Conservation (phyloP, 257 asterid genomes). For the Solanum appendiculatum region DNA sequence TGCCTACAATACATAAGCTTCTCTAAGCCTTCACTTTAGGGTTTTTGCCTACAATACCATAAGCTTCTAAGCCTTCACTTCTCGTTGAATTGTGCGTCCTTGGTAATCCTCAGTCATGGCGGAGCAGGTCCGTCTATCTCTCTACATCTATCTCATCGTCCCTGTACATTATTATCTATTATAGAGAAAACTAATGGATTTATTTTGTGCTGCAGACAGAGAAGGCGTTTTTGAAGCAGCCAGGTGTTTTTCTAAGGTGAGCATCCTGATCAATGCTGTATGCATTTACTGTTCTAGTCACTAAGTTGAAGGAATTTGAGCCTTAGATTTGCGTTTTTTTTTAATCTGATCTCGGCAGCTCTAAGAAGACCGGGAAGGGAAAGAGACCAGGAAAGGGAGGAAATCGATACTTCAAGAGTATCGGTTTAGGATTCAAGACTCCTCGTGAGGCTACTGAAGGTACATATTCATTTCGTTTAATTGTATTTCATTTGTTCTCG, state of each 20-base stretch:
- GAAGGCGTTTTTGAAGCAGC: slow-evolving; percentile 15
- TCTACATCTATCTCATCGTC: not conserved
- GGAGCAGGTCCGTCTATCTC: not conserved
- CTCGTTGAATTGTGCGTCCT: not conserved
- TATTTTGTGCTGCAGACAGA: not conserved
- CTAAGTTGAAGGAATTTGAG: not conserved
- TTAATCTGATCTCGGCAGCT: slow-evolving; percentile 8
- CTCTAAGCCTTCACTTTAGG: not conserved
- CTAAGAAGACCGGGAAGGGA: slow-evolving; percentile 40
- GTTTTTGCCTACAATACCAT: no score
- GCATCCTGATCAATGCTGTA: not conserved
- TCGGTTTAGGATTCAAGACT: slow-evolving; percentile 36
- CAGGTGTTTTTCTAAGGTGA: slow-evolving; percentile 9
- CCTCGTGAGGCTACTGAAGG: slow-evolving; percentile 41
- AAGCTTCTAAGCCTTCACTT: no score
- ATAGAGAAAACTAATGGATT: not conserved
- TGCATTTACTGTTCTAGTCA: not conserved
- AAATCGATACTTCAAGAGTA: slow-evolving; percentile 33
- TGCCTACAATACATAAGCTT: not conserved
- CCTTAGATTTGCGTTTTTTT: not conserved
- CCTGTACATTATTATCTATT: not conserved
- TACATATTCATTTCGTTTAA: not conserved
- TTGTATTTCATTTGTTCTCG: not conserved
- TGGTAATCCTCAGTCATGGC: not conserved
- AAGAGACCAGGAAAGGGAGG: slow-evolving; percentile 44